Percentiles rank a stretch among this genome's conserved stretches.
Evolutionary conservation across 139 green algal genomes (phyloP).

Genomic region (Chlamydomonas incerta): DNA sequence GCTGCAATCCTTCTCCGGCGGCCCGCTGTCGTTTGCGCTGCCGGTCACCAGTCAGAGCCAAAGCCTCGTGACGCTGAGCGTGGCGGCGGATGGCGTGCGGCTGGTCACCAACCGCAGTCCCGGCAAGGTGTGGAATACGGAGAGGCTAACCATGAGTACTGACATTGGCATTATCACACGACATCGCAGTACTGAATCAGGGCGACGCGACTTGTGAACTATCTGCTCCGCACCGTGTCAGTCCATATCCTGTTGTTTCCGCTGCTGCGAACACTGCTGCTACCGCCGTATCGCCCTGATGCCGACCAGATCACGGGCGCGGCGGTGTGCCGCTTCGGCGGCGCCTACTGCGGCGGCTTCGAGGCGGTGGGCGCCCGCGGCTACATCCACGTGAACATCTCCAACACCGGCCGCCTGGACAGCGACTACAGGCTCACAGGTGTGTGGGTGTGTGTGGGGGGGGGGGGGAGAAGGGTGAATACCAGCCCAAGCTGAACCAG

Average conservation of each 20-base stretch:
- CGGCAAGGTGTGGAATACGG: slow-evolving; percentile 74
- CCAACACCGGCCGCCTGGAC: slow-evolving; percentile 70
- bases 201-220: no score
- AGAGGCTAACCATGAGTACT: no score
- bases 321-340: slow-evolving; percentile 68
- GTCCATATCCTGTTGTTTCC: no score
- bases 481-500: no score
- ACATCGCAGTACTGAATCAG: no score
- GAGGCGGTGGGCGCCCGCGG: slow-evolving; percentile 68
- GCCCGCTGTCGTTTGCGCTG: slow-evolving; percentile 71
- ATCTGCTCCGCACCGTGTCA: no score
- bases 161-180: no score
- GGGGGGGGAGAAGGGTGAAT: no score
- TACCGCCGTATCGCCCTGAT: no score
- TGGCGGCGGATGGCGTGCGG: slow-evolving; percentile 72
- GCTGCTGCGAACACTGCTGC: no score
- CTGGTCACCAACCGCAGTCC: slow-evolving; percentile 74
- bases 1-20: slow-evolving; percentile 48
- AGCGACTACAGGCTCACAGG: slow-evolving; percentile 68
- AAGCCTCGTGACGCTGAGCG: slow-evolving; percentile 75
- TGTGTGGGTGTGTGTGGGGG: no score
- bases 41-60: slow-evolving; percentile 64
- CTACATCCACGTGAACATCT: slow-evolving; percentile 69
- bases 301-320: slow-evolving; percentile 2
- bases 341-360: slow-evolving; percentile 76